Conservation (phyloP, 2,329 filamentous ascomycete species). For the Endocalyx cinctus region DNA sequence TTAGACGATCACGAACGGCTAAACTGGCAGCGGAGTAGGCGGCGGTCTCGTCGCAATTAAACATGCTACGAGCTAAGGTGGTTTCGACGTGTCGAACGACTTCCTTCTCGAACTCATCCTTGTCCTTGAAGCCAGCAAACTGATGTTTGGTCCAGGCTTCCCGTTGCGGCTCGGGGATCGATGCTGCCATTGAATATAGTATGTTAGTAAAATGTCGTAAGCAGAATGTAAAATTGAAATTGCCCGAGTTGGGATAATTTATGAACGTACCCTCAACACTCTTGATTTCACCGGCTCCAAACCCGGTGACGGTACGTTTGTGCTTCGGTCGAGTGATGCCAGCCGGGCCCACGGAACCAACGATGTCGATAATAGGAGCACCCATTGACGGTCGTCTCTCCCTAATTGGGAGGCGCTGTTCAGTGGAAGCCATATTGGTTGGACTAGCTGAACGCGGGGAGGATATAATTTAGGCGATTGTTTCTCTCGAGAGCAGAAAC, state of each 20-base stretch:
- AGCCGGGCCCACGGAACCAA: conserved; percentile 79
- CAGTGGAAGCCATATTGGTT: conserved; percentile 25
- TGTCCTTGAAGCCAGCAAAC: conserved; percentile 65
- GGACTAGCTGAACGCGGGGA: too few relatives aligned
- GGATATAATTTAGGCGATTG: too few relatives aligned
- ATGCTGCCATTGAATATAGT: conserved; percentile 39
- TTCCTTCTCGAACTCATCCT: conserved; percentile 83
- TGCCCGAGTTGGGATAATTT: not conserved
- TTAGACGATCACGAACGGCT: conserved; percentile 86
- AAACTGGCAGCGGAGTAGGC: conserved; percentile 88
- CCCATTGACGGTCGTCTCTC: conserved; percentile 76
- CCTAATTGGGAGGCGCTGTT: conserved; percentile 45
- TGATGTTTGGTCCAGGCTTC: conserved; percentile 68
- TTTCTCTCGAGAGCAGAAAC: too few relatives aligned
- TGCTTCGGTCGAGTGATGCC: conserved; percentile 89
- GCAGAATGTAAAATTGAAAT: conserved; percentile 1
- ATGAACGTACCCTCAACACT: conserved; percentile 69
- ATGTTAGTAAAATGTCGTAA: conserved; percentile 6
- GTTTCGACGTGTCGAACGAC: conserved; percentile 94
- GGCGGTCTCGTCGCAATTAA: conserved; percentile 95
- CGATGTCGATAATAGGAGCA: conserved; percentile 79
- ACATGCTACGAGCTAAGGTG: conserved; percentile 89
- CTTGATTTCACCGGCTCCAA: conserved; percentile 88
- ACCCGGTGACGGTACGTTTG: conserved; percentile 93
- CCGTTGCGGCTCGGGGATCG: conserved; percentile 83